Evolutionary conservation across 176 grass and related monocot species (phyloP), one percentile per base, ranked within the genome.

Genomic region (Rhipidocladum racemiflorum): DNA sequence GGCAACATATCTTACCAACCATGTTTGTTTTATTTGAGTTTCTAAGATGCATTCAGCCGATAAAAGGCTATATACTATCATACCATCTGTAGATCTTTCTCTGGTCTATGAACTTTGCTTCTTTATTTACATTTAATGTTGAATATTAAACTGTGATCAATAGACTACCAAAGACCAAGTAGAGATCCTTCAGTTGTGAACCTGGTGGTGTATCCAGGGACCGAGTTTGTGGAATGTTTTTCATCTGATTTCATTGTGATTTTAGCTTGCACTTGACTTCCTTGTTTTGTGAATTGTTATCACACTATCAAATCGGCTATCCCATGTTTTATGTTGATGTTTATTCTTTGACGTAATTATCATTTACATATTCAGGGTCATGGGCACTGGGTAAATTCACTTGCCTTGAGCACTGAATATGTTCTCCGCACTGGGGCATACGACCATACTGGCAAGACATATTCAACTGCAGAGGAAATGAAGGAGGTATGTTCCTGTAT

Each of bases 301-400:
- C 42, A 23, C 62, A 30, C 8, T 84, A 21, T 48, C 6, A 74
- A 80, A 79, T 75, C 50, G 75, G 24, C 38, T 28, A 59, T 76
- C 38, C 62, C n/a, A 35, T 68, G 24, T 21, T 83, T 9, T 8
- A 32, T 13, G 55, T 29, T 10, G 4, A 38, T 43, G 18, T 55
- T 46, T n/a, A 38, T 59, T 69, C 67, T 45, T 27, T 14, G 24
- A 72, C 36, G 13, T 82, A 39, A 39, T 76, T 36, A 17, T 61
- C 15, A 35, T 66, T 45, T 81, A 29, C 25, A 9, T 93, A 44
- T 55, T 71, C 75, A 97, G 92, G 95, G 95, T 29, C 95, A 98
- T 69, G 95, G 95, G 12, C 95, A 98, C 85, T 98, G 95, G 95
- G 90, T 98, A 72, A 98, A 98, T 94, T 93, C 95, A 0, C 84